phyloP scores from a whole-genome alignment of 73 alveolate species.

The Stentor coeruleus region DNA sequence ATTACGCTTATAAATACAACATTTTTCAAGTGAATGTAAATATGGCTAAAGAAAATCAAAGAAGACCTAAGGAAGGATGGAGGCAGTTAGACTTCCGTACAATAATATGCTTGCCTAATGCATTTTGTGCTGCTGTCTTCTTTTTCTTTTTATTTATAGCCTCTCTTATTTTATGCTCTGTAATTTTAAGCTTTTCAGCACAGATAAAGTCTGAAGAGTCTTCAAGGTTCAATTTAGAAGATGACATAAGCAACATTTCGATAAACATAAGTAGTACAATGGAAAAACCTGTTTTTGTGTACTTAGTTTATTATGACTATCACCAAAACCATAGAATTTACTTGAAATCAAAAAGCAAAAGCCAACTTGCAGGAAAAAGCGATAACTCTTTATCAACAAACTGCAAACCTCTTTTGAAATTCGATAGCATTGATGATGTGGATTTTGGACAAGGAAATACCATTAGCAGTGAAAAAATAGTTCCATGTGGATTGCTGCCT shows the following conservation, averaged over 20 bases:
- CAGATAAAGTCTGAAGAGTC: neutral
- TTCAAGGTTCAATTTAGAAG: neutral
- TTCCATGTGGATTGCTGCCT: neutral
- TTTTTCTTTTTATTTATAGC: neutral
- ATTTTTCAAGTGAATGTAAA: too few species aligned
- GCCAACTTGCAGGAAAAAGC: neutral
- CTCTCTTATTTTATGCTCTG: neutral
- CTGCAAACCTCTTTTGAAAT: neutral
- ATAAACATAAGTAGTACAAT: neutral
- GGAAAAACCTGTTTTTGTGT: neutral
- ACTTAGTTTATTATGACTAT: neutral
- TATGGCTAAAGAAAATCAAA: too few species aligned
- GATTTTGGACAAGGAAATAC: neutral
- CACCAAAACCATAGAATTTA: neutral
- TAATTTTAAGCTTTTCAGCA: neutral
- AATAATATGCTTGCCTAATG: neutral
- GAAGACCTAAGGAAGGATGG: slow-evolving; percentile 3
- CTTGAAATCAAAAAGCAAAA: neutral
- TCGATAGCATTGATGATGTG: neutral
- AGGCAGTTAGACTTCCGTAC: slow-evolving; percentile 16
- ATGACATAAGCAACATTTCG: neutral
- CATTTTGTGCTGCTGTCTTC: neutral
- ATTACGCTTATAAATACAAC: too few species aligned
- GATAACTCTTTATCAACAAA: neutral
- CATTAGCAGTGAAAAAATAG: too few species aligned